Base-by-base conservation (phyloP, 1,284 basidiomycete species). In the Rhodotorula sp. region DNA sequence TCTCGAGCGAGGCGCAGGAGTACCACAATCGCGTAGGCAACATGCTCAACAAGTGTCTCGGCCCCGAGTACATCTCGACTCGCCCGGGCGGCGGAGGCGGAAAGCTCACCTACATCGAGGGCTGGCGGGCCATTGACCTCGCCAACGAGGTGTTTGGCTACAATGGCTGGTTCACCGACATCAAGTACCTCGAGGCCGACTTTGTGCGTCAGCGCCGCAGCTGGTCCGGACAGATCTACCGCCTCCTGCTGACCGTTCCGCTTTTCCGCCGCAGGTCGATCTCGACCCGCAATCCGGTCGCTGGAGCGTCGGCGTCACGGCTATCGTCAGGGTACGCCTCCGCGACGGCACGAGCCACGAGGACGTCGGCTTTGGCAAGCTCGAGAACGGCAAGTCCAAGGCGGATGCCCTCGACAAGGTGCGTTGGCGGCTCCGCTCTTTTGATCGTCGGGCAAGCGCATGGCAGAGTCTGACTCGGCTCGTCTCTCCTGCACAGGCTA, bases 101-200 rank as follows among this genome's bases (percentile, higher is more conserved):
- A 21, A 97, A 95, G 81, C 84, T 99, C 66, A 95, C 92, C 13
- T 99, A 99, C 80, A 90, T 93, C 5, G 96, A 98, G 81, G 97
- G 96, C 0, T 98, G 95, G 94, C 95, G 93, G 83, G 89, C 93
- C 48, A 93, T 97, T 81, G 93, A 93, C 78, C 85, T 99, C 41
- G 96, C 96, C 2, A 99, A 99, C 81, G 95, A 99, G 78, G 91
- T 99, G 50, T 99, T 99, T 83, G 96, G 96, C 2, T 97, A 94
- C 84, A 95, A 98, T 75, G 97, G 97, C 16, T 99, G 96, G 96
- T 93, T 90, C 64, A 92, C 93, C 4, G 91, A 84, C 66, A 86
- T 98, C 61, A 87, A 91, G 67, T 90, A 83, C 62, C 82, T 97
- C 55, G 88, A 88, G 23, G 91, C 90, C 8, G 86, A 87, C 77